These are phyloP conservation scores for Nasturtium officinale DNA, from an alignment of 345 rosid genomes.

Conservation along the genomic window DNA sequence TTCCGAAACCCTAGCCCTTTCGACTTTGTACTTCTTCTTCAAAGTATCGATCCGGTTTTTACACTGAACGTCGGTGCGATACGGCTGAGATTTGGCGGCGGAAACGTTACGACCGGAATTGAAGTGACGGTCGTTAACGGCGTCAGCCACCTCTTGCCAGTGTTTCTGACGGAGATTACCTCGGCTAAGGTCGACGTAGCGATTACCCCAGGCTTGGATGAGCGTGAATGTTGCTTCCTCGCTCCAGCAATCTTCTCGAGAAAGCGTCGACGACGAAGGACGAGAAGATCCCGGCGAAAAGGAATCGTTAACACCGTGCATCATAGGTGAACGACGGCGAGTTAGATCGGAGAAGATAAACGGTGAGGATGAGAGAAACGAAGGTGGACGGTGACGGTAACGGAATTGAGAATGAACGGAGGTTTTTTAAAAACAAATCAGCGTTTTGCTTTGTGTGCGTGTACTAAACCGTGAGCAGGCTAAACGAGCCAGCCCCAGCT, in stretches of 20 bases:
- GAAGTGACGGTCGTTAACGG: conserved; percentile 90
- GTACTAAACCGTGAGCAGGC: conserved; percentile 24
- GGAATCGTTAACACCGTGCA: conserved; percentile 47
- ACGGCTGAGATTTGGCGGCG: conserved; percentile 68
- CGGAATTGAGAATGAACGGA: conserved; percentile 31
- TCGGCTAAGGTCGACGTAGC: conserved; percentile 82
- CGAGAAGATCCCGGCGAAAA: conserved; percentile 50
- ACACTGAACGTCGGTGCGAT: conserved; percentile 96
- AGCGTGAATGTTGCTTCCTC: conserved; percentile 97
- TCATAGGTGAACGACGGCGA: conserved; percentile 32
- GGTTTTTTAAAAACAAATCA: conserved; percentile 21
- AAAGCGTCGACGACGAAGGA: conserved; percentile 52
- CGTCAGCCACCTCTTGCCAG: conserved; percentile 97
- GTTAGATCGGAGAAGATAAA: conserved; percentile 26
- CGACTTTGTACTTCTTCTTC: conserved; percentile 94
- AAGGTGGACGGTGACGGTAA: conserved; percentile 33
- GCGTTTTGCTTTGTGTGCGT: conserved; percentile 25
- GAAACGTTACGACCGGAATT: conserved; percentile 45
- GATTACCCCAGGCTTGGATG: conserved; percentile 90
- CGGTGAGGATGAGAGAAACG: conserved; percentile 36
- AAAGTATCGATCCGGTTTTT: conserved; percentile 98
- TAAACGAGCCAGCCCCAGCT: conserved; percentile 10
- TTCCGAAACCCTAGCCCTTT: conserved; percentile 73
- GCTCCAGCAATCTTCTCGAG: conserved; percentile 98
- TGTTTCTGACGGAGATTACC: conserved; percentile 98